Conservation (phyloP, 176 grass and related monocot species). For the Dactylis glomerata region DNA sequence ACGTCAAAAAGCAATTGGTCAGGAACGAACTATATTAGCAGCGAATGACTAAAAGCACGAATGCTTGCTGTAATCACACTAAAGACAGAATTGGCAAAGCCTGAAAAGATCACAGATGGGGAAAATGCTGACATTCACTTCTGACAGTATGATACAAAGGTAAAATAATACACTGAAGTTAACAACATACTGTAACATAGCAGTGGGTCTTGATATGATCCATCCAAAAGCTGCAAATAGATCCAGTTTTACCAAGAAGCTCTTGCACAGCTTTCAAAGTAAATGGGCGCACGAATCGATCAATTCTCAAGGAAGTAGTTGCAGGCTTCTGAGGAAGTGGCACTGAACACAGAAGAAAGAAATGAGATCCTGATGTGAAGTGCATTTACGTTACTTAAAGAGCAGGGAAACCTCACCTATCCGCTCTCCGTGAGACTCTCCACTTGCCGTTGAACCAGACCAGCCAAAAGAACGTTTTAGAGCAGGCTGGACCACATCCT, state of each 20-base stretch:
- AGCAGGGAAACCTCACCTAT: conserved; percentile 44
- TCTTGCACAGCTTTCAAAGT: conserved; percentile 87
- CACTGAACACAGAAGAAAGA: conserved; percentile 36
- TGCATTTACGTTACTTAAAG: not conserved
- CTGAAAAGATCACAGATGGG: not conserved
- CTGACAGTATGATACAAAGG: not conserved
- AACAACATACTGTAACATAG: conserved; percentile 70
- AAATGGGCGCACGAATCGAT: conserved; percentile 73
- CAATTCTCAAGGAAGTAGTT: conserved; percentile 77
- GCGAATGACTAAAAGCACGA: not conserved
- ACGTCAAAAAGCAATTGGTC: not conserved
- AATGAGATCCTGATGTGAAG: conserved; percentile 3
- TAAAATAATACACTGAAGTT: not conserved
- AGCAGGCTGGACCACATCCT: conserved; percentile 29
- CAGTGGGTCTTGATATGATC: conserved; percentile 91
- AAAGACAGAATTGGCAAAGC: not conserved
- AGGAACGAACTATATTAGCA: not conserved
- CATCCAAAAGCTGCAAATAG: conserved; percentile 83
- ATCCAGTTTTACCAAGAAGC: conserved; percentile 75
- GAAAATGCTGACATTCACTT: not conserved
- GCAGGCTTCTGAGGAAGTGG: conserved; percentile 57
- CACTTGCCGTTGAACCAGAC: conserved; percentile 40
- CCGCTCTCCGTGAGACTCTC: conserved; percentile 49
- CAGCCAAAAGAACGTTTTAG: conserved; percentile 40
- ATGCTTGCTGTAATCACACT: not conserved